Evolutionary conservation across 306 rosid species (phyloP), one percentile per base, ranked within the genome.

Genomic region (Lablab purpureus): DNA sequence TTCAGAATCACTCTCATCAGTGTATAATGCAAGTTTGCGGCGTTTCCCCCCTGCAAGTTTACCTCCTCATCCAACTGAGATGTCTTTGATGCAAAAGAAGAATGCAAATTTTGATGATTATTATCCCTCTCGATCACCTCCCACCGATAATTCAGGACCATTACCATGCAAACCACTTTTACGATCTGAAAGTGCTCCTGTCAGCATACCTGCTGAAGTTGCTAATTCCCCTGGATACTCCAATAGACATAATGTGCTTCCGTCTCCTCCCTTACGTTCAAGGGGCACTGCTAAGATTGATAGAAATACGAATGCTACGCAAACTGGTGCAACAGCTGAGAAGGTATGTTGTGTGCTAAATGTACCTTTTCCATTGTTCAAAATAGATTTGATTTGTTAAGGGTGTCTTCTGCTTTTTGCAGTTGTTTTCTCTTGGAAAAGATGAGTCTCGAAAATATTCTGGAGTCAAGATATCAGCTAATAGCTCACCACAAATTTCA

Each of bases 141-240:
- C 97, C 66, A 84, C 91, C 41, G 51, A 73, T 68, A 84, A 76
- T 81, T 88, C 87, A 30, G 91, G 86, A 32, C 80, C 79, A 70
- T 83, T 79, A 64, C 80, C 82, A 55, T 83, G 94, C 22, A 86
- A 83, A 68, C 34, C 84, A 79, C 88, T 86, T 77, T 69, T 87
- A 77, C 92, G 92, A 70, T 88, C 93, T 37, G 97, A 88, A 87
- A 91, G 98, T 84, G 97, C 97, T 75, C 94, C 97, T 0, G 89
- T 73, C 54, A 84, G 83, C 65, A 91, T 88, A 75, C 95, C 88
- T 51, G 58, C 86, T 73, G 85, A 88, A 84, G 81, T 63, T 76
- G 83, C 81, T 56, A 74, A 73, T 76, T 87, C 54, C 68, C 84
- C 88, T 71, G 85, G 80, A 71, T 79, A 74, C 13, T 73, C 76